Conservation (phyloP, 1,284 basidiomycete species). For the Exobasidium cylindrosporum region DNA sequence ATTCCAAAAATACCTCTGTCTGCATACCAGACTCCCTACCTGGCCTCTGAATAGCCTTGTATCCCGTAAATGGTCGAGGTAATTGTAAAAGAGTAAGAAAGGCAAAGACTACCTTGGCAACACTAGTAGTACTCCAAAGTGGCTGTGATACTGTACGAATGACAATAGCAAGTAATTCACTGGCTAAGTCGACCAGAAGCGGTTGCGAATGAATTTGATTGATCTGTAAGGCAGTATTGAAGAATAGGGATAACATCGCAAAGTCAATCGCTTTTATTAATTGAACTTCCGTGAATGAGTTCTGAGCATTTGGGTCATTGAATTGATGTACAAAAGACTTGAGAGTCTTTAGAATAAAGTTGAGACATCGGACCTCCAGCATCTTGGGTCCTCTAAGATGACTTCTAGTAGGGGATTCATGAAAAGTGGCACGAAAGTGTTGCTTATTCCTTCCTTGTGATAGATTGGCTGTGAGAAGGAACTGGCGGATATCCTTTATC, state of each 20-base stretch:
- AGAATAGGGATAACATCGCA: constrained; percentile 65
- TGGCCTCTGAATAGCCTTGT: constrained; percentile 3
- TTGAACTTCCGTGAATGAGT: constrained; percentile 61
- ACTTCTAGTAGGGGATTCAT: not conserved
- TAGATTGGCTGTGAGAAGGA: not conserved
- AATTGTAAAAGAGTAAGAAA: not conserved
- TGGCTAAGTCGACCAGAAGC: not conserved
- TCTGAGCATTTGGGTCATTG: constrained; percentile 46
- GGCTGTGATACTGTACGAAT: not conserved
- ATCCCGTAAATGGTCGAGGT: not conserved
- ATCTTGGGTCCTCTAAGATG: not conserved
- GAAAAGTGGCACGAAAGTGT: too few relatives aligned
- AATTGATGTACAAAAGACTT: constrained; percentile 62
- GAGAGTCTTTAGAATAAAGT: constrained; percentile 64
- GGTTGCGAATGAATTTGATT: constrained; percentile 67
- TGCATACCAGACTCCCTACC: constrained; percentile 10
- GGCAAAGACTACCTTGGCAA: not conserved
- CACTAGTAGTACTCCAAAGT: not conserved
- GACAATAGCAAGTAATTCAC: not conserved
- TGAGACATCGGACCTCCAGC: not conserved
- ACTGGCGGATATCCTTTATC: not conserved
- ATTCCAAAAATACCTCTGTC: not conserved
- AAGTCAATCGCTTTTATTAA: constrained; percentile 69
- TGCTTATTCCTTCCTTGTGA: not conserved
- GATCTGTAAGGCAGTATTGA: constrained; percentile 66